Evolutionary conservation across 2,329 filamentous ascomycete species (phyloP).

Genomic region (Hypomyces rosellus): DNA sequence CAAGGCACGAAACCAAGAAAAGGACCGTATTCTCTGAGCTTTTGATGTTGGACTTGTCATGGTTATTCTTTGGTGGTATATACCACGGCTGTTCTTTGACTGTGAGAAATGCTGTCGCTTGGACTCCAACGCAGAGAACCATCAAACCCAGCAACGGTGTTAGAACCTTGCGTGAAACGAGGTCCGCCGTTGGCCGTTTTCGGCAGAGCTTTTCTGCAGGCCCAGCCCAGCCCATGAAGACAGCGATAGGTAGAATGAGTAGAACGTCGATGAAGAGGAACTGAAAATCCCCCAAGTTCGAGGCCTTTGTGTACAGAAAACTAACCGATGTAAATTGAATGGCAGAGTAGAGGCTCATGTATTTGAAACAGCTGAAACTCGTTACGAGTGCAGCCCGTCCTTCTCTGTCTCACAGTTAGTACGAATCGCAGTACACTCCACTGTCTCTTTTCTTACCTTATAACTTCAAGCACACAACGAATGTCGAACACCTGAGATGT

Average conservation of each 20-base stretch:
- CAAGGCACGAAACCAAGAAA: constrained; percentile 86
- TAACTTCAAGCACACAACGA: constrained; percentile 87
- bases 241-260: constrained; percentile 89
- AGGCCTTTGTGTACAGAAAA: constrained; percentile 89
- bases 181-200: constrained; percentile 84
- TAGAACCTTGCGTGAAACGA: constrained; percentile 89
- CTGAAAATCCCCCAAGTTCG: constrained; percentile 95
- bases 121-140: constrained; percentile 67
- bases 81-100: constrained; percentile 83
- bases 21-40: constrained; percentile 93
- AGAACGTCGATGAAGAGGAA: constrained; percentile 93
- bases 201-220: constrained; percentile 69
- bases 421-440: not conserved
- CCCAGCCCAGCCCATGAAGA: constrained; percentile 98
- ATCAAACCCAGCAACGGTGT: constrained; percentile 88
- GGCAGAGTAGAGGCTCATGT: constrained; percentile 98
- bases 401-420: constrained; percentile 50
- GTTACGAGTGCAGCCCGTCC: constrained; percentile 93
- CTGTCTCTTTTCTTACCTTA: constrained; percentile 47
- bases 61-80: constrained; percentile 69
- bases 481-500: constrained; percentile 96
- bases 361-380: constrained; percentile 99
- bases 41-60: constrained; percentile 73
- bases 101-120: constrained; percentile 64
- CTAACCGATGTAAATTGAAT: constrained; percentile 97